A percentile compares a stretch with the other conserved stretches of the same genome.
Conservation (phyloP, 106 monocot genomes). For the Apostasia ramifera region DNA sequence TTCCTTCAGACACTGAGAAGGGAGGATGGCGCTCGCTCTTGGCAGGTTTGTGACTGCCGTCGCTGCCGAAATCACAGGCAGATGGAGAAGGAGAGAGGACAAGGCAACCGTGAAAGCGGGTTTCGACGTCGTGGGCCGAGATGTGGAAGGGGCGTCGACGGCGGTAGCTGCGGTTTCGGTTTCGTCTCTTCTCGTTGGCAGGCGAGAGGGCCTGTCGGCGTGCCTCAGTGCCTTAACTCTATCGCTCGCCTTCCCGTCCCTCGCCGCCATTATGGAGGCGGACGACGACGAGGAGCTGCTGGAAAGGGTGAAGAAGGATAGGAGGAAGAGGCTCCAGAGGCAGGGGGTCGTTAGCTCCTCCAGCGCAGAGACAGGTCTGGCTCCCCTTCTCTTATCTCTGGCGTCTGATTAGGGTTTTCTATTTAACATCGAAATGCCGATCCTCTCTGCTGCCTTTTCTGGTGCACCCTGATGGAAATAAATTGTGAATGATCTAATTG, state of each 20-base stretch:
- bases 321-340: slow-evolving; percentile 72
- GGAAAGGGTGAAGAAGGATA: slow-evolving; percentile 83
- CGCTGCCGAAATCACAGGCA: not conserved
- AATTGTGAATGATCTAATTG: not conserved
- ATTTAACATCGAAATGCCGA: no score
- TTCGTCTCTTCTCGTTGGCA: slow-evolving; percentile 11
- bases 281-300: slow-evolving; percentile 86
- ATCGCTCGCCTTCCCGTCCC: not conserved
- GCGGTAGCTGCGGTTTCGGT: not conserved
- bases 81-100: not conserved
- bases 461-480: not conserved
- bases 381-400: not conserved
- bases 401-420: not conserved
- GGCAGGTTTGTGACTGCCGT: not conserved
- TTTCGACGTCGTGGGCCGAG: not conserved
- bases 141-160: not conserved
- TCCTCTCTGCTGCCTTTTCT: not conserved
- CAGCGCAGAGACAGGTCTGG: slow-evolving; percentile 61
- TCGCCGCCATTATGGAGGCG: slow-evolving; percentile 73
- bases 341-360: slow-evolving; percentile 80
- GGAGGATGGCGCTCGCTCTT: not conserved
- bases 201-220: slow-evolving; percentile 21
- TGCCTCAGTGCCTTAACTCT: slow-evolving; percentile 19
- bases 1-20: no score
- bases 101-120: not conserved